phyloP scores from a whole-genome alignment of 108 stramenopile genomes.

The Skeletonema marinoi region DNA sequence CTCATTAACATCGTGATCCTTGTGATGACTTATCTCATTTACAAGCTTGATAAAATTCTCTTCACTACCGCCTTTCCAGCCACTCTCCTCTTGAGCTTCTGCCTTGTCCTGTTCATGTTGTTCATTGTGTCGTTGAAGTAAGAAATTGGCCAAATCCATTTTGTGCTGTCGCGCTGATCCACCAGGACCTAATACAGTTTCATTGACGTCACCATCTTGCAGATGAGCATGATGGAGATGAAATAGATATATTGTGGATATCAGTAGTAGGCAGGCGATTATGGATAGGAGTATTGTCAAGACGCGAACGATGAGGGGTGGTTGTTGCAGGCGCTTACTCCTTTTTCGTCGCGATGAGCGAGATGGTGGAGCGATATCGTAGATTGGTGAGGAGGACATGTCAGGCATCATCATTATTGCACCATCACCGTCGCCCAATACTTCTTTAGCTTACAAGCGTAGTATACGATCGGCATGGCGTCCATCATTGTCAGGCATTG shows the following conservation, averaged over 20 bases:
- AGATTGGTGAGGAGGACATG: not conserved
- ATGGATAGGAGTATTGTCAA: slow-evolving; percentile 18
- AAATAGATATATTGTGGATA: slow-evolving; percentile 37
- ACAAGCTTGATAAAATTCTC: slow-evolving; percentile 33
- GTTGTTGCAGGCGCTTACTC: not conserved
- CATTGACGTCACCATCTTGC: slow-evolving; percentile 16
- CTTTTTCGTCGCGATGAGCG: not conserved
- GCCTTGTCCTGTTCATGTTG: slow-evolving; percentile 1
- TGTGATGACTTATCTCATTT: slow-evolving; percentile 7
- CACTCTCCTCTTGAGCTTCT: slow-evolving; percentile 25
- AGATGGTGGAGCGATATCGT: not conserved
- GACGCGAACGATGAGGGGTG: slow-evolving; percentile 24
- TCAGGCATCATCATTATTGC: not conserved
- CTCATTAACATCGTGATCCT: not conserved
- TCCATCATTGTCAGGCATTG: too few relatives aligned
- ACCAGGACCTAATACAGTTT: not conserved
- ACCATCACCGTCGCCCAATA: too few relatives aligned
- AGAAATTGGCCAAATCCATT: slow-evolving; percentile 42
- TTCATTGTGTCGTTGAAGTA: slow-evolving; percentile 24
- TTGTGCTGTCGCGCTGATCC: slow-evolving; percentile 32
- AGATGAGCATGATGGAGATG: slow-evolving; percentile 38
- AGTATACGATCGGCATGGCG: too few relatives aligned
- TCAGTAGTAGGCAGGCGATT: slow-evolving; percentile 13
- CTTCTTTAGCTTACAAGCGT: too few relatives aligned
- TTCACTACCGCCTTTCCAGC: slow-evolving; percentile 39